These are phyloP conservation scores for Mycena venus DNA, from an alignment of 768 basidiomycete species.

Conservation along the genomic window DNA sequence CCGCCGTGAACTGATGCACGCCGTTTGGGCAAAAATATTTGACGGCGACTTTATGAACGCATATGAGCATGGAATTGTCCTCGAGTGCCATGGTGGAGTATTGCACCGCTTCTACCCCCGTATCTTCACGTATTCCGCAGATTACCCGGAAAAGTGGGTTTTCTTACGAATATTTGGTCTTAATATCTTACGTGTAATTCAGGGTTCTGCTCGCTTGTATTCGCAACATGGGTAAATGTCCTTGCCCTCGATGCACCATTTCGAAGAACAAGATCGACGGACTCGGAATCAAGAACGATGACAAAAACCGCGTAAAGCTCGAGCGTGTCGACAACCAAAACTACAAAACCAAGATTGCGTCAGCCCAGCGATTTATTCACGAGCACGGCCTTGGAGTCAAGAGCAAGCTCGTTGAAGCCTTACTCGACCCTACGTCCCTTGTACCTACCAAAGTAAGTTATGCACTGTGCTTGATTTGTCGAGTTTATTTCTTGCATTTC, in stretches of 20 bases:
- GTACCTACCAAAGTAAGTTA: neutral
- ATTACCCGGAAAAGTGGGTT: constrained; percentile 8
- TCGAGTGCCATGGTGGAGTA: constrained; percentile 2
- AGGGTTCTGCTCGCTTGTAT: constrained; percentile 44
- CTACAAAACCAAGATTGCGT: neutral
- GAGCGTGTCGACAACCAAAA: neutral
- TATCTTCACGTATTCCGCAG: constrained; percentile 10
- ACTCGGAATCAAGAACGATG: constrained; percentile 35
- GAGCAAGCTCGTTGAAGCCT: neutral
- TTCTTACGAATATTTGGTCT: neutral
- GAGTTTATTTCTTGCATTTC: neutral
- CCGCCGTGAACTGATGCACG: constrained; percentile 10
- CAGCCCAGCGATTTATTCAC: neutral
- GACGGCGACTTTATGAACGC: constrained; percentile 9
- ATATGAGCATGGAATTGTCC: constrained; percentile 17
- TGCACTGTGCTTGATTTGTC: neutral
- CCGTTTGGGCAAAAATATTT: neutral
- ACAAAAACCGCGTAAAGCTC: neutral
- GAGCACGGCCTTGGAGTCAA: neutral
- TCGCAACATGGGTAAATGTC: constrained; percentile 41
- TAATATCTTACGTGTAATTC: neutral
- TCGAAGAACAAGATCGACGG: constrained; percentile 34
- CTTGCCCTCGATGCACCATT: constrained; percentile 47
- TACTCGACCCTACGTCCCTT: neutral
- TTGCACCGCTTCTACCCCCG: constrained; percentile 13